Evolutionary conservation across 768 basidiomycete species (phyloP).

Genomic region (Antrodiella citrinella): DNA sequence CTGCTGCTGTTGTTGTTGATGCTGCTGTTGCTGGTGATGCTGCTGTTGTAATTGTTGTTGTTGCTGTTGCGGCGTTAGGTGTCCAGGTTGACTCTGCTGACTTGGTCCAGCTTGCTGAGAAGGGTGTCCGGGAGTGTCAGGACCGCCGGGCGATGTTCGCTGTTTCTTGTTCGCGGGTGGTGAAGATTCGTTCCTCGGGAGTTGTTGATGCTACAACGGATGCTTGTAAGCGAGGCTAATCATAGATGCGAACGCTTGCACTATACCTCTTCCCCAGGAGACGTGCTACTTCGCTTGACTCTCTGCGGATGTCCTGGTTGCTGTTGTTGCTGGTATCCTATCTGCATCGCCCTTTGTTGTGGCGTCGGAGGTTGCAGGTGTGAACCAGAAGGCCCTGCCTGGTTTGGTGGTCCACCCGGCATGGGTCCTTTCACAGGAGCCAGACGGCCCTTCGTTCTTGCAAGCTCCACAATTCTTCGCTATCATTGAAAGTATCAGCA

Average conservation of each 20-base stretch:
- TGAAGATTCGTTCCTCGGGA: conserved; percentile 22
- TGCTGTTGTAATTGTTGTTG: conserved; percentile 13
- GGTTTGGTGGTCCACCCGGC: conserved; percentile 28
- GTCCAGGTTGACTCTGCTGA: background rate
- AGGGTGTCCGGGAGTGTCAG: conserved; percentile 17
- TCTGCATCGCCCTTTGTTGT: background rate
- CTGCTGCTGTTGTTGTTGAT: conserved; percentile 6
- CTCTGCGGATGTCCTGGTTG: conserved; percentile 14
- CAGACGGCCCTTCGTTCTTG: conserved; percentile 18
- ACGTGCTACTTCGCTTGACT: conserved; percentile 27
- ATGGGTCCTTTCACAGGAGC: background rate
- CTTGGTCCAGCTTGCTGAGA: conserved; percentile 15
- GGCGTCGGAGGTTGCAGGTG: conserved; percentile 26
- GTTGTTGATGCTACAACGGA: conserved; percentile 17
- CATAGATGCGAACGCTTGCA: background rate
- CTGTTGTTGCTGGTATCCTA: conserved; percentile 17
- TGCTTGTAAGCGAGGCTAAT: background rate
- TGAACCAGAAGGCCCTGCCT: conserved; percentile 34
- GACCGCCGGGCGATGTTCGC: conserved; percentile 24
- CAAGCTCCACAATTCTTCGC: conserved; percentile 27
- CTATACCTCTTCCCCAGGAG: conserved; percentile 26
- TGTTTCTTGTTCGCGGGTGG: conserved; percentile 25
- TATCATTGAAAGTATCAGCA: conserved; percentile 13
- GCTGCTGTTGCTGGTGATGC: conserved; percentile 24
- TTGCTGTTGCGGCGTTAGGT: conserved; percentile 14